phyloP scores from a whole-genome alignment of 1,284 basidiomycete species.

The Malassezia psittaci region DNA sequence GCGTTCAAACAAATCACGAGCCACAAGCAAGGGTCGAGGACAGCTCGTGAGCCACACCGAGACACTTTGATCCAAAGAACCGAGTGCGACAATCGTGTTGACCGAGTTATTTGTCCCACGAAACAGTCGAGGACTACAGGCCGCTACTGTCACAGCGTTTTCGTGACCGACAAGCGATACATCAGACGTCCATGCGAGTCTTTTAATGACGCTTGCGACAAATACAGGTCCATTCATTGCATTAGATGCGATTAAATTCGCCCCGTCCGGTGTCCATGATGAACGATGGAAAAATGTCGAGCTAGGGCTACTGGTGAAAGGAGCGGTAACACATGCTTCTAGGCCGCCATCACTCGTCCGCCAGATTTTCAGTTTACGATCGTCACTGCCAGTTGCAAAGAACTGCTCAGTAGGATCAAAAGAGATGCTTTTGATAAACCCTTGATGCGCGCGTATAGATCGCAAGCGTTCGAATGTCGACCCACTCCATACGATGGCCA shows the following conservation, averaged over 20 bases:
- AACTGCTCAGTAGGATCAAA: slow-evolving; percentile 97
- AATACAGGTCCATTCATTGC: slow-evolving; percentile 97
- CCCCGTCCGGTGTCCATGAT: slow-evolving; percentile 98
- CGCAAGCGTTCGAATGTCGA: slow-evolving; percentile 51
- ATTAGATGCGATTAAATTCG: slow-evolving; percentile 89
- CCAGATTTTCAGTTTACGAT: slow-evolving; percentile 93
- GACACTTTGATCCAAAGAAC: slow-evolving; percentile 26
- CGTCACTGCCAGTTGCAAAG: slow-evolving; percentile 70
- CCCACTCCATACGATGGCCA: slow-evolving; percentile 70
- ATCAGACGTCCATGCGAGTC: slow-evolving; percentile 54
- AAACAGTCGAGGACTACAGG: slow-evolving; percentile 41
- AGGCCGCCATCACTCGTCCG: slow-evolving; percentile 80
- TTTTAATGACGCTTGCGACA: slow-evolving; percentile 84
- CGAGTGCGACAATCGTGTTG: slow-evolving; percentile 34
- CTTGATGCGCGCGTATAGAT: slow-evolving; percentile 78
- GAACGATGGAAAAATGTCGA: slow-evolving; percentile 88
- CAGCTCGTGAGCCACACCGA: slow-evolving; percentile 50
- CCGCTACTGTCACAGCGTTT: slow-evolving; percentile 79
- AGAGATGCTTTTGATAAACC: slow-evolving; percentile 95
- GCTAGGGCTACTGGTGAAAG: slow-evolving; percentile 84
- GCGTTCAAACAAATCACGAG: slow-evolving; percentile 83
- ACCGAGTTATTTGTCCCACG: slow-evolving; percentile 14
- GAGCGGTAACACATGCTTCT: slow-evolving; percentile 72
- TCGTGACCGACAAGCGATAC: slow-evolving; percentile 84
- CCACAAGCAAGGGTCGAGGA: slow-evolving; percentile 82